Conservation (phyloP, 2,329 filamentous ascomycete genomes). For the Talaromyces pinophilus region DNA sequence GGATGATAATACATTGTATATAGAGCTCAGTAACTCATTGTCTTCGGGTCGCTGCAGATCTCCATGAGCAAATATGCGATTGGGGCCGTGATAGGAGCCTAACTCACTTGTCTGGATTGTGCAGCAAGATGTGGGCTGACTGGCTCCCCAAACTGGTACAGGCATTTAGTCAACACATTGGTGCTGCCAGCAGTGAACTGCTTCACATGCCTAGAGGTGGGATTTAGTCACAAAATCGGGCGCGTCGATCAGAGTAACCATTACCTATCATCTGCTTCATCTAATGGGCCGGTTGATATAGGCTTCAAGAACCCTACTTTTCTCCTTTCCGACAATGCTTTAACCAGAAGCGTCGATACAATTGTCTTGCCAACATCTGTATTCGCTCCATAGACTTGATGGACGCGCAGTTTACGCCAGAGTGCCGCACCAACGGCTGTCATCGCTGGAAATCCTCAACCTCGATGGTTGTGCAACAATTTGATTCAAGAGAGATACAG, state of each 20-base stretch:
- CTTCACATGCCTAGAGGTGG: slow-evolving; percentile 59
- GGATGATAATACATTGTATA: slow-evolving; percentile 48
- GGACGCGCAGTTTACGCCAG: slow-evolving; percentile 67
- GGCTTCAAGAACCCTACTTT: slow-evolving; percentile 71
- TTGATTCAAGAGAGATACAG: background rate
- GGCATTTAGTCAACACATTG: slow-evolving; percentile 57
- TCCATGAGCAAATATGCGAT: background rate
- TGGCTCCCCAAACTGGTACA: slow-evolving; percentile 72
- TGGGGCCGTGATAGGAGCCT: slow-evolving; percentile 16
- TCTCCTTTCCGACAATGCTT: slow-evolving; percentile 50
- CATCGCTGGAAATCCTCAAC: slow-evolving; percentile 33
- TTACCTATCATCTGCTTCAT: slow-evolving; percentile 71
- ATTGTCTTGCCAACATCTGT: slow-evolving; percentile 85
- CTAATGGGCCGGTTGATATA: slow-evolving; percentile 70
- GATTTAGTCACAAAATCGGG: slow-evolving; percentile 28
- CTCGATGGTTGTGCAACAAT: background rate
- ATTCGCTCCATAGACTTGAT: slow-evolving; percentile 81
- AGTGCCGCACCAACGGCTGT: slow-evolving; percentile 61
- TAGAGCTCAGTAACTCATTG: slow-evolving; percentile 51
- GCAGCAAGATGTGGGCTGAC: slow-evolving; percentile 79
- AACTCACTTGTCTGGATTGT: slow-evolving; percentile 44
- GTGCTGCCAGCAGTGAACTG: slow-evolving; percentile 54
- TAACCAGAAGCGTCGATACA: slow-evolving; percentile 70
- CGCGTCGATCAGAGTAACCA: slow-evolving; percentile 61
- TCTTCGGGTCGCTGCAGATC: slow-evolving; percentile 51